Evolutionary conservation across 306 rosid species (phyloP).

Genomic region (Cyclanthera cordifolia): DNA sequence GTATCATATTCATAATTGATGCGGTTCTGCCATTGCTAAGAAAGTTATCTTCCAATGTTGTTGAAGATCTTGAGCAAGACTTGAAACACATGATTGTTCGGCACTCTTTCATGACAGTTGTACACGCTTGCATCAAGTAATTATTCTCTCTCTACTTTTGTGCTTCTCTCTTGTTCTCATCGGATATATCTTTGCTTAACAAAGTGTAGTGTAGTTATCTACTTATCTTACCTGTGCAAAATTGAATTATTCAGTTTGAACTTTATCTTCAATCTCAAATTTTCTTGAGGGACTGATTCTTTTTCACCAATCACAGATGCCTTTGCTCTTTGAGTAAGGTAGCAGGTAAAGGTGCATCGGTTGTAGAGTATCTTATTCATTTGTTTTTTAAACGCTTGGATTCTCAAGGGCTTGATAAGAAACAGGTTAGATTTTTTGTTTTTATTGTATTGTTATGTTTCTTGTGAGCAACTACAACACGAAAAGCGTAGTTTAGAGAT

Average conservation of each 20-base stretch:
- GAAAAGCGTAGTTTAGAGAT: not conserved
- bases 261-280: not conserved
- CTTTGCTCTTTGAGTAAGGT: slow-evolving; percentile 76
- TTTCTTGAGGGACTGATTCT: slow-evolving; percentile 14
- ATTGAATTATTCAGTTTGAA: not conserved
- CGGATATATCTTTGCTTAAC: not conserved
- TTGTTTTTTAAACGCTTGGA: slow-evolving; percentile 72
- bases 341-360: slow-evolving; percentile 67
- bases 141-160: slow-evolving; percentile 6
- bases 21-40: slow-evolving; percentile 74
- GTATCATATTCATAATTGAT: slow-evolving; percentile 85
- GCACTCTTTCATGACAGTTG: slow-evolving; percentile 89
- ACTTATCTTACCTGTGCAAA: not conserved
- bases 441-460: not conserved
- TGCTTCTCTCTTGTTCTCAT: not conserved
- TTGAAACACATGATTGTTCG: slow-evolving; percentile 86
- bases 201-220: not conserved
- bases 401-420: slow-evolving; percentile 53
- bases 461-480: not conserved
- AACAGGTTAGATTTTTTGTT: slow-evolving; percentile 45
- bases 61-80: slow-evolving; percentile 89
- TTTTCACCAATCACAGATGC: slow-evolving; percentile 44
- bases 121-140: slow-evolving; percentile 98
- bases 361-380: slow-evolving; percentile 73
- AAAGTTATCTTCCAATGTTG: slow-evolving; percentile 64